These are phyloP conservation scores for Lathyrus oleraceus DNA, from an alignment of 306 rosid species.

Conservation along the genomic window DNA sequence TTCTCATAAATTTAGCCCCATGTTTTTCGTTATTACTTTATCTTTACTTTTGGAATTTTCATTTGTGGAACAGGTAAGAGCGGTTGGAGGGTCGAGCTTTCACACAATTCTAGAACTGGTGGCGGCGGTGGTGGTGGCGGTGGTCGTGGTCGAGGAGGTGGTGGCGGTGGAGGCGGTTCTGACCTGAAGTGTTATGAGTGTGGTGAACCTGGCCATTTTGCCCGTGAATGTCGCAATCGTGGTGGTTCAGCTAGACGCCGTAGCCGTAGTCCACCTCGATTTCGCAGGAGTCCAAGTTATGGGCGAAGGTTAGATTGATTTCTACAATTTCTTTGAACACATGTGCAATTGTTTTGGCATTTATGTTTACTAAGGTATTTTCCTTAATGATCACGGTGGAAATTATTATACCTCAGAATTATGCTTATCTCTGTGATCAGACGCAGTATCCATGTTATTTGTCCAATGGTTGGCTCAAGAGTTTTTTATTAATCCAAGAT, in stretches of 20 bases:
- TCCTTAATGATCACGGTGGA: neutral
- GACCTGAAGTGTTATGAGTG: conserved; percentile 98
- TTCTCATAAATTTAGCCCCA: neutral
- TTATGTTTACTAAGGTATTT: neutral
- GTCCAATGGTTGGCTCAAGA: neutral
- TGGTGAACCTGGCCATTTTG: conserved; percentile 99
- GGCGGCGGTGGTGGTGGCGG: conserved; percentile 52
- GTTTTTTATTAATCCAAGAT: neutral
- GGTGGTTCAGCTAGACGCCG: conserved; percentile 95
- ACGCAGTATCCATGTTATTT: neutral
- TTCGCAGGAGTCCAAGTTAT: conserved; percentile 96
- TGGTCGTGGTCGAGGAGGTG: conserved; percentile 87
- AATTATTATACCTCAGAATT: neutral
- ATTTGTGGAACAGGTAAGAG: conserved; percentile 73
- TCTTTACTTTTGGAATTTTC: neutral
- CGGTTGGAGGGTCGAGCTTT: conserved; percentile 98
- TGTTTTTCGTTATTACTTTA: neutral
- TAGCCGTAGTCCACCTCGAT: conserved; percentile 90
- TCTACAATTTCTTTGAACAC: neutral
- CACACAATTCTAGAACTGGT: conserved; percentile 94
- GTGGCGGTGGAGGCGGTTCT: conserved; percentile 90
- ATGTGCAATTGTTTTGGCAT: neutral
- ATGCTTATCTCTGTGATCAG: neutral
- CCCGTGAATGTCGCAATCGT: conserved; percentile 91
- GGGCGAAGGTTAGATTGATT: conserved; percentile 72